Conservation (phyloP, 73 alveolate species). For the Symbiodinium natans region DNA sequence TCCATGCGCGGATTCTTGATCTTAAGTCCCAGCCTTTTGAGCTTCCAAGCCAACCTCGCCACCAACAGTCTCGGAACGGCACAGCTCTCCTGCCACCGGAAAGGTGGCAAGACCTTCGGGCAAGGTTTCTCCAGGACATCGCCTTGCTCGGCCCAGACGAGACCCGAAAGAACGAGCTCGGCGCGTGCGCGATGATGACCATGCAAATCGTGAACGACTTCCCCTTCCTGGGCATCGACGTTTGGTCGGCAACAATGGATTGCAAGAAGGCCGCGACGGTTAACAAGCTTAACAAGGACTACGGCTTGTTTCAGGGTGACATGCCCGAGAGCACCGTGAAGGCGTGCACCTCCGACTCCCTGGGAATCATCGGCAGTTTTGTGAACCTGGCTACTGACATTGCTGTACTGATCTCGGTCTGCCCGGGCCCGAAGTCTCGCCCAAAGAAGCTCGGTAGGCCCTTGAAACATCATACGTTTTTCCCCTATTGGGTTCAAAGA, state of each 20-base stretch:
- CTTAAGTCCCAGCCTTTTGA: background rate
- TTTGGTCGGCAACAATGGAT: background rate
- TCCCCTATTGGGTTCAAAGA: no score
- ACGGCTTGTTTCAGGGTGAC: no score
- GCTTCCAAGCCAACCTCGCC: background rate
- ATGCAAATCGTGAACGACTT: background rate
- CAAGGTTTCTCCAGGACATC: background rate
- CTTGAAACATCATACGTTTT: no score
- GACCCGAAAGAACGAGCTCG: background rate
- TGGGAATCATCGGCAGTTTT: background rate
- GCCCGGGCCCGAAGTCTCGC: conserved; percentile 9
- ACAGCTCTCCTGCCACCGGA: background rate
- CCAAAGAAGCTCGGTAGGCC: no score
- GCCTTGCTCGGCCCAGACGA: background rate
- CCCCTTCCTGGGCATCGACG: background rate
- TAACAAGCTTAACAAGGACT: background rate
- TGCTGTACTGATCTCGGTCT: background rate
- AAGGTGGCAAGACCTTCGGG: background rate
- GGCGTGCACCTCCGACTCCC: background rate
- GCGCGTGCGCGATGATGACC: background rate
- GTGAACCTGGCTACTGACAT: background rate
- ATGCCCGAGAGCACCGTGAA: background rate
- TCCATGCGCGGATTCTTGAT: background rate
- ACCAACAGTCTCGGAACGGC: background rate
- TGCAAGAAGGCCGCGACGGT: background rate